Evolutionary conservation across 2,329 filamentous ascomycete genomes (phyloP).

Genomic region (Rachicladosporium sp.): DNA sequence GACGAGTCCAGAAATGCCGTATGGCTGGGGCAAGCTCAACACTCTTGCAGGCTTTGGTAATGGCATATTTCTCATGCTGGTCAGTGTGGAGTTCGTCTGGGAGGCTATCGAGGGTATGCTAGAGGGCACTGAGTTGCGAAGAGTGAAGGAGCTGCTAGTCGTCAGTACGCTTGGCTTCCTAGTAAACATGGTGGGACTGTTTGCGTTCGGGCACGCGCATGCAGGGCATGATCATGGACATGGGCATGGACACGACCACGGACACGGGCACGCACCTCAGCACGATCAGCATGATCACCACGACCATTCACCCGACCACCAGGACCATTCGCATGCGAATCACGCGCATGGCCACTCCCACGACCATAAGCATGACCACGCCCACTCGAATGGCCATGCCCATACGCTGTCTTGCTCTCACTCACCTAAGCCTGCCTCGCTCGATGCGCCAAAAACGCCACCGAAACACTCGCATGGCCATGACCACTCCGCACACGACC

Average conservation of each 20-base stretch:
- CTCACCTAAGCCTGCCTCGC: no score
- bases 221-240: constrained; percentile 33
- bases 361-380: constrained; percentile 10
- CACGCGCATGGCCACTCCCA: constrained; percentile 13
- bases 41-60: constrained; percentile 94
- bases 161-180: constrained; percentile 77
- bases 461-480: constrained; percentile 20
- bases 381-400: no score
- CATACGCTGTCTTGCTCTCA: no score
- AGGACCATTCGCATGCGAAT: constrained; percentile 25
- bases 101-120: constrained; percentile 82
- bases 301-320: no score
- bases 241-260: constrained; percentile 38
- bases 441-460: no score
- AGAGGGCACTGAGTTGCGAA: constrained; percentile 71
- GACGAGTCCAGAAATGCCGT: constrained; percentile 75
- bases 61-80: constrained; percentile 86
- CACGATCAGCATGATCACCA: no score
- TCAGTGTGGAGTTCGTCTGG: constrained; percentile 91
- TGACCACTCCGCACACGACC: constrained; percentile 10
- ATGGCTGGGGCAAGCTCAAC: constrained; percentile 94
- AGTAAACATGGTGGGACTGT: constrained; percentile 87
- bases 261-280: constrained; percentile 24
- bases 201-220: constrained; percentile 57
- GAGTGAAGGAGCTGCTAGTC: constrained; percentile 73